phyloP scores from a whole-genome alignment of 768 basidiomycete genomes.

The Lactifluus piperatus region DNA sequence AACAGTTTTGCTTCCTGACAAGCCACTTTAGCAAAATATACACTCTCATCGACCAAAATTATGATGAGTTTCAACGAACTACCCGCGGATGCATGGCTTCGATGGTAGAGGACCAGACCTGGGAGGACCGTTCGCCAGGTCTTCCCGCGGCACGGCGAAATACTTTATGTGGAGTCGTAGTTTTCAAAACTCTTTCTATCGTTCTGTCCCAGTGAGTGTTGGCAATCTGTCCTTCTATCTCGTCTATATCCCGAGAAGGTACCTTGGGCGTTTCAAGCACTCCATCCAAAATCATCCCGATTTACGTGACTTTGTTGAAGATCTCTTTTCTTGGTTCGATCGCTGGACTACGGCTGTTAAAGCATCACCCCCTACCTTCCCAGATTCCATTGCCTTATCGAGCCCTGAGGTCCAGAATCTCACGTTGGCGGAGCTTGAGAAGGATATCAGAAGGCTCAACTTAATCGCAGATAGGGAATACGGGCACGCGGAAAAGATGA shows the following conservation, averaged over 20 bases:
- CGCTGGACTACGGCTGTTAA: conserved; percentile 39
- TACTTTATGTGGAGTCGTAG: conserved; percentile 21
- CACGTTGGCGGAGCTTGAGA: conserved; percentile 29
- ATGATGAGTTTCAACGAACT: conserved; percentile 20
- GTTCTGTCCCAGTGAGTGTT: conserved; percentile 20
- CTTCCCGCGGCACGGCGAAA: conserved; percentile 11
- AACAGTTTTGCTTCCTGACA: neutral
- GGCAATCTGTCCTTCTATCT: neutral
- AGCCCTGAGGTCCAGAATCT: conserved; percentile 30
- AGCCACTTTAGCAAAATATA: conserved; percentile 19
- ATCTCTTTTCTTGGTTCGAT: conserved; percentile 38
- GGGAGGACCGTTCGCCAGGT: conserved; percentile 21
- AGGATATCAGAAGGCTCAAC: conserved; percentile 27
- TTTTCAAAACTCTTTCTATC: conserved; percentile 27
- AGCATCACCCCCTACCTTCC: conserved; percentile 34
- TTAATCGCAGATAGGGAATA: conserved; percentile 47
- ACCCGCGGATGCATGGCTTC: conserved; percentile 21
- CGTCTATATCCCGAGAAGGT: conserved; percentile 29
- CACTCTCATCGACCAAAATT: conserved; percentile 25
- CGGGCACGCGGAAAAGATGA: conserved; percentile 25
- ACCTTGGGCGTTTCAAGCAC: conserved; percentile 50
- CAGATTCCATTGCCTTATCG: conserved; percentile 33
- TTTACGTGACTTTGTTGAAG: conserved; percentile 33
- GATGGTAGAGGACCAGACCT: conserved; percentile 23
- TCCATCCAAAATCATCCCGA: conserved; percentile 38